Evolutionary conservation across 139 green algal genomes (phyloP).

Genomic region (Astrephomene gubernaculifera): DNA sequence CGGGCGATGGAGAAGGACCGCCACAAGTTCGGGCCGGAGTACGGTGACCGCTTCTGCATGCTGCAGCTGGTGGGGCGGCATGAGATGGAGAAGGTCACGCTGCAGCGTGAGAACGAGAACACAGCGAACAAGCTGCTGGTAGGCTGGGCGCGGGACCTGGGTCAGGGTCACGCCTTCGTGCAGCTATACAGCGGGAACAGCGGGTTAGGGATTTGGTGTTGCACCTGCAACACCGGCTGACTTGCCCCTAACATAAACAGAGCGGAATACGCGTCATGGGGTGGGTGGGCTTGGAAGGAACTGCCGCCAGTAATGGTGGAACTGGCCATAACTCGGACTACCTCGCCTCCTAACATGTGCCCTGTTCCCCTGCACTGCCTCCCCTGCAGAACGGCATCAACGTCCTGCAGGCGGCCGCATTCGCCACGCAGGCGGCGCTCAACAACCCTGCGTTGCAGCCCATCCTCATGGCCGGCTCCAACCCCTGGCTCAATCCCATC

Average conservation of each 20-base stretch:
- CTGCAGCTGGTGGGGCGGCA: slow-evolving; percentile 76
- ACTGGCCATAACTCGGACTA: too few relatives aligned
- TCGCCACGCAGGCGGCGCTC: slow-evolving; percentile 56
- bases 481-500: slow-evolving; percentile 45
- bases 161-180: too few relatives aligned
- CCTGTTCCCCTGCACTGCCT: too few relatives aligned
- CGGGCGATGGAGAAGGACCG: slow-evolving; percentile 80
- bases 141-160: background rate
- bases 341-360: too few relatives aligned
- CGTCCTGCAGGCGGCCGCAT: slow-evolving; percentile 56
- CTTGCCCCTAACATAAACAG: too few relatives aligned
- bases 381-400: slow-evolving; percentile 53
- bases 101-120: slow-evolving; percentile 66
- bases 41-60: slow-evolving; percentile 83
- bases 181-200: too few relatives aligned
- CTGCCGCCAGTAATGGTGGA: too few relatives aligned
- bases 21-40: slow-evolving; percentile 77
- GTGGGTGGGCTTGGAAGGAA: too few relatives aligned
- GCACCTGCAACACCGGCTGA: too few relatives aligned
- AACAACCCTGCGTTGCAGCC: slow-evolving; percentile 55
- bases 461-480: slow-evolving; percentile 39
- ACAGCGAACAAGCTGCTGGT: slow-evolving; percentile 57
- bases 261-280: too few relatives aligned
- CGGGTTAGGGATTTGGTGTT: too few relatives aligned
- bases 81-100: slow-evolving; percentile 78